phyloP scores from a whole-genome alignment of 2,329 filamentous ascomycete species.

The Epichloe typhina region DNA sequence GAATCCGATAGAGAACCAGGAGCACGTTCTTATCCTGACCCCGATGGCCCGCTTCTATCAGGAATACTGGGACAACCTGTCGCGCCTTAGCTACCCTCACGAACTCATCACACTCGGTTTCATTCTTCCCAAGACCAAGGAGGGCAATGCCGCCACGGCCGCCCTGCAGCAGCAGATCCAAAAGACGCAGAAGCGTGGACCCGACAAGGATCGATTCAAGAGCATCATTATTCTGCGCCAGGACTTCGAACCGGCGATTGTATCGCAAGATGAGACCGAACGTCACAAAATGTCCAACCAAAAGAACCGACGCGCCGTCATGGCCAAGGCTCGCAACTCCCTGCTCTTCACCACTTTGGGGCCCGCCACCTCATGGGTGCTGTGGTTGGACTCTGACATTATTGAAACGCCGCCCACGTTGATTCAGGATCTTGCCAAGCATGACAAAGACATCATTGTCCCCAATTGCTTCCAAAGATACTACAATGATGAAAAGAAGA shows the following conservation, averaged over 20 bases:
- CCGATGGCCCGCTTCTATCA: constrained; percentile 90
- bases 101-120: constrained; percentile 91
- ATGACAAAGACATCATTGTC: constrained; percentile 83
- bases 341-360: constrained; percentile 91
- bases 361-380: constrained; percentile 83
- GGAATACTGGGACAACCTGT: constrained; percentile 88
- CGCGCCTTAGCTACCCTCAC: constrained; percentile 77
- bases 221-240: constrained; percentile 90
- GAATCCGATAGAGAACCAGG: constrained; percentile 63
- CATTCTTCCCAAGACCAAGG: constrained; percentile 86
- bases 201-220: constrained; percentile 72
- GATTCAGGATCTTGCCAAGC: constrained; percentile 80
- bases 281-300: constrained; percentile 88
- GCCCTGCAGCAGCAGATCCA: constrained; percentile 74
- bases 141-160: constrained; percentile 76
- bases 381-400: constrained; percentile 91
- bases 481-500: constrained; percentile 53
- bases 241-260: constrained; percentile 75
- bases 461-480: constrained; percentile 93
- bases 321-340: constrained; percentile 89
- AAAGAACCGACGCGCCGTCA: constrained; percentile 71
- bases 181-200: constrained; percentile 66
- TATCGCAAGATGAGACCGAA: constrained; percentile 73
- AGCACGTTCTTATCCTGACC: constrained; percentile 82
- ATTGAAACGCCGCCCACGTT: constrained; percentile 73